Conservation (phyloP, 2,329 filamentous ascomycete species). For the Hypoxylon sp. region DNA sequence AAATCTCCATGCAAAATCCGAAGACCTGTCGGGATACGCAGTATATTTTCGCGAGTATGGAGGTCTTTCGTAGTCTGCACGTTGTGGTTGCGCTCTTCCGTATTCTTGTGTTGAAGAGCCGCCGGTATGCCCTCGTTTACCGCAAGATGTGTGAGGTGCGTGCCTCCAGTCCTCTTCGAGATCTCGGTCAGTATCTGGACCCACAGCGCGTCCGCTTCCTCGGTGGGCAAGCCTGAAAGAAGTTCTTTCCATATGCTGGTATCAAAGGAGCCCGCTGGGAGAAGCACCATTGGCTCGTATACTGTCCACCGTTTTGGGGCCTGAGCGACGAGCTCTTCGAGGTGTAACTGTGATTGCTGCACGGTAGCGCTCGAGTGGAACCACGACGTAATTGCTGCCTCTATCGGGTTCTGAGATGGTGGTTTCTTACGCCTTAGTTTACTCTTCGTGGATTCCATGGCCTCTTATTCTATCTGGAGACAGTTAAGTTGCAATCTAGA, state of each 20-base stretch:
- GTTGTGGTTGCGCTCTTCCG: constrained; percentile 32
- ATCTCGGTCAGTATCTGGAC: constrained; percentile 63
- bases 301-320: constrained; percentile 72
- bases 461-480: too few relatives aligned
- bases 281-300: constrained; percentile 73
- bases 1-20: constrained; percentile 82
- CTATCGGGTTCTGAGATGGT: constrained; percentile 42
- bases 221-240: constrained; percentile 46
- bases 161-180: constrained; percentile 56
- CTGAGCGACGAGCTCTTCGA: constrained; percentile 55
- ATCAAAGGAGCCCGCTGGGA: constrained; percentile 72
- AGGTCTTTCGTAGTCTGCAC: neutral
- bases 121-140: constrained; percentile 74
- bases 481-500: neutral
- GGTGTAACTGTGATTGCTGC: constrained; percentile 1
- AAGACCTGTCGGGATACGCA: constrained; percentile 81
- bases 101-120: constrained; percentile 42
- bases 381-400: constrained; percentile 41
- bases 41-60: constrained; percentile 71
- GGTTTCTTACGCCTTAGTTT: constrained; percentile 29
- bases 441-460: constrained; percentile 13
- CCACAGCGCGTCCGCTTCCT: constrained; percentile 62
- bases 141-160: constrained; percentile 69
- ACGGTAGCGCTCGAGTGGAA: constrained; percentile 5
- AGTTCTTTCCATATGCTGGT: constrained; percentile 59